These are phyloP conservation scores for Penicillium longicatenatum DNA, from an alignment of 495 filamentous ascomycete species.

Conservation along the genomic window DNA sequence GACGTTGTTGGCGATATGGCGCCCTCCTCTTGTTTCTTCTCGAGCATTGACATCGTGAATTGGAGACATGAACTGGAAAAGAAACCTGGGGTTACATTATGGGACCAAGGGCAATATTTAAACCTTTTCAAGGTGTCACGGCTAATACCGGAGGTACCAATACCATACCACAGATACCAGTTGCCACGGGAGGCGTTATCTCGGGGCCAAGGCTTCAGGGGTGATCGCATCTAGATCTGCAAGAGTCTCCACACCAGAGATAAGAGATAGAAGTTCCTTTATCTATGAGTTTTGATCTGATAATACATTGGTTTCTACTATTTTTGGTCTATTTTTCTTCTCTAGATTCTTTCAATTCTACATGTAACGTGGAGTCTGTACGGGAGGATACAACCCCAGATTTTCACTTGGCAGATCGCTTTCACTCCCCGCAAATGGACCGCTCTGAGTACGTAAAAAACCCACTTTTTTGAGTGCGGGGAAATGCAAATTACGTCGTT, in stretches of 20 bases:
- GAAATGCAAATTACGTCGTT: conserved; percentile 1
- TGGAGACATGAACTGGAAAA: not conserved
- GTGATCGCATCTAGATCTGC: not conserved
- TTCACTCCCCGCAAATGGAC: conserved; percentile 6
- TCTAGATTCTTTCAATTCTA: not conserved
- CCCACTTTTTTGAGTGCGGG: conserved; percentile 5
- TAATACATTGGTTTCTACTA: not conserved
- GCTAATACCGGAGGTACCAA: not conserved
- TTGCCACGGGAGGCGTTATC: not conserved
- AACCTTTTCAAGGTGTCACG: not conserved
- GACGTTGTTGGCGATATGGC: not conserved
- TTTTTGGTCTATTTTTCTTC: not conserved
- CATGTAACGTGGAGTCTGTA: not conserved
- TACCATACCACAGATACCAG: not conserved
- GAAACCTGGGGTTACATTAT: conserved; percentile 1
- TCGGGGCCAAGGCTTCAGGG: not conserved
- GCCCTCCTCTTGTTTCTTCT: not conserved
- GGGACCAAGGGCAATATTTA: not conserved
- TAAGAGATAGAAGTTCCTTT: not conserved
- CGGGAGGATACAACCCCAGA: not conserved
- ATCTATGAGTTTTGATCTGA: not conserved
- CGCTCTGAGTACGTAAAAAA: not conserved
- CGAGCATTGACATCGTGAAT: not conserved
- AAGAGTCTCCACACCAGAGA: not conserved
- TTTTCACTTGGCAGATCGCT: conserved; percentile 2